Percentiles rank a stretch among this genome's conserved stretches.
These are phyloP conservation scores for Alternaria postmessia DNA, from an alignment of 2,329 filamentous ascomycete genomes.

Conservation along the genomic window DNA sequence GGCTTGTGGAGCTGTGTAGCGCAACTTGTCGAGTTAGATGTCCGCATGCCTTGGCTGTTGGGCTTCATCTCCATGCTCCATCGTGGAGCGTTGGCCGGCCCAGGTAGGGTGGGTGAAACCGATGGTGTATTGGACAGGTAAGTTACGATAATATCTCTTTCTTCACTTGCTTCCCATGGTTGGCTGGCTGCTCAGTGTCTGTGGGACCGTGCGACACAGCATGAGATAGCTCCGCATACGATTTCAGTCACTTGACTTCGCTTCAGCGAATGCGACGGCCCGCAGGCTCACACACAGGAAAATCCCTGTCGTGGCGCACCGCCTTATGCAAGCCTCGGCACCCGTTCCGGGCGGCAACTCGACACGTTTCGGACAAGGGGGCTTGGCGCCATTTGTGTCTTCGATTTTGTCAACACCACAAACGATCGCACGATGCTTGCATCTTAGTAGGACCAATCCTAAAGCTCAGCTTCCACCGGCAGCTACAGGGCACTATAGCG, in stretches of 20 bases:
- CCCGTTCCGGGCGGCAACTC: slow-evolving; percentile 49
- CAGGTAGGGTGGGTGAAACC: slow-evolving; percentile 75
- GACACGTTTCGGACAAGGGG: slow-evolving; percentile 41
- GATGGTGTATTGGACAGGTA: slow-evolving; percentile 90
- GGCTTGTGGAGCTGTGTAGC: slow-evolving; percentile 77
- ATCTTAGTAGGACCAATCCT: slow-evolving; percentile 19
- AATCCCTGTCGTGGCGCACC: slow-evolving; percentile 46
- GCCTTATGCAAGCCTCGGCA: slow-evolving; percentile 45
- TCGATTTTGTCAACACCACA: slow-evolving; percentile 23
- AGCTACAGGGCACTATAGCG: slow-evolving; percentile 1
- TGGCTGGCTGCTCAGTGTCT: slow-evolving; percentile 36
- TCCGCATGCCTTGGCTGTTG: slow-evolving; percentile 89
- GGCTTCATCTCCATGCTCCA: slow-evolving; percentile 79
- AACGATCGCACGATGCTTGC: slow-evolving; percentile 23
- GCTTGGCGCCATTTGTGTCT: slow-evolving; percentile 36
- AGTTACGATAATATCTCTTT: slow-evolving; percentile 57
- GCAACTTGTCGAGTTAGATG: slow-evolving; percentile 74
- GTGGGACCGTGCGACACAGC: slow-evolving; percentile 39
- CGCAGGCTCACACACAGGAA: slow-evolving; percentile 45
- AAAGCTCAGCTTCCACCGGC: slow-evolving; percentile 9
- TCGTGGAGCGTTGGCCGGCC: slow-evolving; percentile 75
- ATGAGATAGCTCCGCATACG: slow-evolving; percentile 60
- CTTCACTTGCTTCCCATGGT: slow-evolving; percentile 41
- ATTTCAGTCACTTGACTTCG: slow-evolving; percentile 68
- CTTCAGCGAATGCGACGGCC: slow-evolving; percentile 52